Evolutionary conservation across 345 rosid genomes (phyloP).

Genomic region (Lepidium aucheri): DNA sequence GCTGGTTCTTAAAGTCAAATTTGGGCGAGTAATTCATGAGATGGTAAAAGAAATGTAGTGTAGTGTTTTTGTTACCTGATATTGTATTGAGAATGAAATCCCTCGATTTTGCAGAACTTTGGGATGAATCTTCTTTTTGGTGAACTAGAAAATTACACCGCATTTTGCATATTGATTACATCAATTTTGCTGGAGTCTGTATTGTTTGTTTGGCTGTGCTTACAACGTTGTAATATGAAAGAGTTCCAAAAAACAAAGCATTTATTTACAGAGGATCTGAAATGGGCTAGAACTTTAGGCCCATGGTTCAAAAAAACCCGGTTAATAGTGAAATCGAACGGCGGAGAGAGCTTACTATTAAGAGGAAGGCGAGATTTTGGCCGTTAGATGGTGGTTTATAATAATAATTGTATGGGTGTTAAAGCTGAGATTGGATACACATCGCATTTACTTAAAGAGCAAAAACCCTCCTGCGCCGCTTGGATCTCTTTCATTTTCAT

Average conservation of each 20-base stretch:
- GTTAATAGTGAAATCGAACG: neutral
- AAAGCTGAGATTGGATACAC: constrained; percentile 2
- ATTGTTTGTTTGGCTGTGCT: neutral
- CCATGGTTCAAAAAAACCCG: neutral
- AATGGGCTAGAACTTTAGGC: constrained; percentile 20
- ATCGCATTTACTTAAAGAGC: constrained; percentile 16
- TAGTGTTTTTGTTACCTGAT: neutral
- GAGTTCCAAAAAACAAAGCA: neutral
- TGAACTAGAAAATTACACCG: neutral
- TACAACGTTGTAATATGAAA: neutral
- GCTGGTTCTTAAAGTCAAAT: neutral
- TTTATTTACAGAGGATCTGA: neutral
- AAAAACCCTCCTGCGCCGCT: constrained; percentile 26
- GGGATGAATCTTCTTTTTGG: neutral
- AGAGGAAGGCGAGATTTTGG: neutral
- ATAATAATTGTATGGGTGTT: neutral
- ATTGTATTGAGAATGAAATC: neutral
- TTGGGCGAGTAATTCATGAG: neutral
- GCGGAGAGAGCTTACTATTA: neutral
- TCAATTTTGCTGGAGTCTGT: neutral
- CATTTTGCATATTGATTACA: neutral
- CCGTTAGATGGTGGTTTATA: constrained; percentile 8
- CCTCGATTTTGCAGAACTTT: constrained; percentile 18
- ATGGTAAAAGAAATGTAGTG: neutral
- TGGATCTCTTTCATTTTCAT: neutral